Evolutionary conservation across 108 stramenopile genomes (phyloP).

Genomic region (Heterococcus sp.): DNA sequence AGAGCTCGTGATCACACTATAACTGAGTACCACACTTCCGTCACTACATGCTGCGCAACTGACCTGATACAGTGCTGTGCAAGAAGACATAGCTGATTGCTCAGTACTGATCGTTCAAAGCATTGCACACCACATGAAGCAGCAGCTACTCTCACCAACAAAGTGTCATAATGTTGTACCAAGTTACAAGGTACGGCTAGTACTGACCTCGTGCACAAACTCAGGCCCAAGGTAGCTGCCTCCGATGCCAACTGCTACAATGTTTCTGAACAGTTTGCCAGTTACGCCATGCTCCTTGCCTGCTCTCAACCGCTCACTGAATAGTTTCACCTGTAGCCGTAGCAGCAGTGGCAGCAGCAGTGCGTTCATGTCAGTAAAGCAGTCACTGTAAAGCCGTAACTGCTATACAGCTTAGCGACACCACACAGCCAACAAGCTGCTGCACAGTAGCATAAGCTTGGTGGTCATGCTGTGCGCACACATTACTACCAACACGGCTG

Average conservation of each 20-base stretch:
- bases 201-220: slow-evolving; percentile 82
- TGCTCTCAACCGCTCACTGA: slow-evolving; percentile 80
- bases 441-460: too few relatives aligned
- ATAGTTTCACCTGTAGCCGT: slow-evolving; percentile 67
- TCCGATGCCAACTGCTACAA: slow-evolving; percentile 96
- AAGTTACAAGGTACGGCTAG: slow-evolving; percentile 1
- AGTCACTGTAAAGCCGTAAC: too few relatives aligned
- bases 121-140: slow-evolving; percentile 40
- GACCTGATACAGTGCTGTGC: too few relatives aligned
- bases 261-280: slow-evolving; percentile 84
- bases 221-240: slow-evolving; percentile 74
- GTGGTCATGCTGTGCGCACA: too few relatives aligned
- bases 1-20: too few relatives aligned
- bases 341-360: neutral
- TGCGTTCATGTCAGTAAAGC: too few relatives aligned
- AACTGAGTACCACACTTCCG: too few relatives aligned
- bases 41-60: too few relatives aligned
- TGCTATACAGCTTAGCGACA: too few relatives aligned
- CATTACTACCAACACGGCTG: too few relatives aligned
- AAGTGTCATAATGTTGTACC: neutral
- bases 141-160: neutral
- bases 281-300: slow-evolving; percentile 85
- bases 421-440: too few relatives aligned
- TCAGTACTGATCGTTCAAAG: slow-evolving; percentile 81
- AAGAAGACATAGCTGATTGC: too few relatives aligned